These are phyloP conservation scores for Fomes fomentarius DNA, from an alignment of 1,284 basidiomycete species.

Conservation along the genomic window DNA sequence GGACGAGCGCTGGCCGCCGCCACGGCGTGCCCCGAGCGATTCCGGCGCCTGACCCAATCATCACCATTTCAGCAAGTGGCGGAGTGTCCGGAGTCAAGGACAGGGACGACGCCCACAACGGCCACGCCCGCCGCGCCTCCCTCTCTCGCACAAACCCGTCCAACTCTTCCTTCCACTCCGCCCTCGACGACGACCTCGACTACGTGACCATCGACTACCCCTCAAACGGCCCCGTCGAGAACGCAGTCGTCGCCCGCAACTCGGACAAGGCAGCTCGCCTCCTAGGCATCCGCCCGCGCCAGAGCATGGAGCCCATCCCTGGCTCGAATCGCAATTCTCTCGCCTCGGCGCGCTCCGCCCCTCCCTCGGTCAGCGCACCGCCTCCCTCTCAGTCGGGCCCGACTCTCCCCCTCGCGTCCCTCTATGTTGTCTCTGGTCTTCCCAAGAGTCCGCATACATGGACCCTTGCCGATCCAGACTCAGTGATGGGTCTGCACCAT, in stretches of 20 bases:
- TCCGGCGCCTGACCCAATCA: slow-evolving; percentile 38
- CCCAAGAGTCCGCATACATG: slow-evolving; percentile 90
- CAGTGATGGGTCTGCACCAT: slow-evolving; percentile 83
- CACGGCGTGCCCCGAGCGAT: slow-evolving; percentile 30
- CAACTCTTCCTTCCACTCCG: slow-evolving; percentile 38
- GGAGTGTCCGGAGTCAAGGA: slow-evolving; percentile 15
- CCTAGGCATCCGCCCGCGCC: slow-evolving; percentile 71
- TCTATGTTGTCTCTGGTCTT: slow-evolving; percentile 84
- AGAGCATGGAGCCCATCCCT: slow-evolving; percentile 81
- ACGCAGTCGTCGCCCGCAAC: slow-evolving; percentile 26
- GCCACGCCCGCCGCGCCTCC: slow-evolving; percentile 15
- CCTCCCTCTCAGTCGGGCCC: slow-evolving; percentile 55
- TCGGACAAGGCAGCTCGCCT: slow-evolving; percentile 67
- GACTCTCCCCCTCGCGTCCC: slow-evolving; percentile 74
- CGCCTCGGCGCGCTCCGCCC: slow-evolving; percentile 74
- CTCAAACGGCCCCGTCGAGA: slow-evolving; percentile 26
- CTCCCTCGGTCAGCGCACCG: slow-evolving; percentile 45
- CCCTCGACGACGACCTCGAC: slow-evolving; percentile 60
- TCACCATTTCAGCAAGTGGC: slow-evolving; percentile 32
- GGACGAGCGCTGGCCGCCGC: slow-evolving; percentile 12
- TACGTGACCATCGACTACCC: slow-evolving; percentile 57
- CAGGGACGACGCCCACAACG: slow-evolving; percentile 22
- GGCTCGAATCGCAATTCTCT: slow-evolving; percentile 73
- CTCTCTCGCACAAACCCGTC: slow-evolving; percentile 28
- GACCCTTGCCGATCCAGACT: slow-evolving; percentile 91